Base-by-base conservation (phyloP, 345 rosid species). In the Brassica rapa region DNA sequence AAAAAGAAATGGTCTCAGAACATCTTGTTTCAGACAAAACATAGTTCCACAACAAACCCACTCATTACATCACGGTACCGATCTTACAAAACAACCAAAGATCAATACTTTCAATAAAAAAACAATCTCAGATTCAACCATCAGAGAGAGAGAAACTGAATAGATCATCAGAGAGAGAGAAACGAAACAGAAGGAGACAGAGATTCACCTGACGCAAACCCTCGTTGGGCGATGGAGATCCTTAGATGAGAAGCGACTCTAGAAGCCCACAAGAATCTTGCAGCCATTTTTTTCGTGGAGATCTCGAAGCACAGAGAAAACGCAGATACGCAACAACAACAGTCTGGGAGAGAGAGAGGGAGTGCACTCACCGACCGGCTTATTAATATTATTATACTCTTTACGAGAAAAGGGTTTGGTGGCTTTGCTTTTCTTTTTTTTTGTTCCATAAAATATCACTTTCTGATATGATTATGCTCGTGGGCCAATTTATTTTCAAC, bases 221-320 rank as follows among this genome's bases (percentile, higher is more conserved):
- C 92, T 81, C 97, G 88, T 79, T 86, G 86, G 33, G 84, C 41
- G 56, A 88, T 83, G 4, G 98, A 93, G 90, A 95, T 85, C 94
- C 91, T 88, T 69, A 91, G 91, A 80, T 83, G 82, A 61, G 96
- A 89, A 78, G 98, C 99, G 71, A 93, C 96, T 80, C 89, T 91
- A 33, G 99, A 91, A 61, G 98, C 94, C 98, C 96, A 93, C 83
- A 93, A 74, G 83, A 84, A 64, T 73, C 90, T 83, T 1, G 88
- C 84, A 61, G 99, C 97, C 99, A 93, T 90, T 46, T 49, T 55
- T 30, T 25, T 51, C 37, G 74, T 33, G 1, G 79, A 75, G 78
- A 75, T 81, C 77, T 60, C 81, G 66, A 56, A 49, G 72, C 46
- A 30, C 76, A 74, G 67, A 35, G 16, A 37, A 51, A 29, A 29